Conservation (phyloP, 208 protist species). For the Acanthamoeba sp. region DNA sequence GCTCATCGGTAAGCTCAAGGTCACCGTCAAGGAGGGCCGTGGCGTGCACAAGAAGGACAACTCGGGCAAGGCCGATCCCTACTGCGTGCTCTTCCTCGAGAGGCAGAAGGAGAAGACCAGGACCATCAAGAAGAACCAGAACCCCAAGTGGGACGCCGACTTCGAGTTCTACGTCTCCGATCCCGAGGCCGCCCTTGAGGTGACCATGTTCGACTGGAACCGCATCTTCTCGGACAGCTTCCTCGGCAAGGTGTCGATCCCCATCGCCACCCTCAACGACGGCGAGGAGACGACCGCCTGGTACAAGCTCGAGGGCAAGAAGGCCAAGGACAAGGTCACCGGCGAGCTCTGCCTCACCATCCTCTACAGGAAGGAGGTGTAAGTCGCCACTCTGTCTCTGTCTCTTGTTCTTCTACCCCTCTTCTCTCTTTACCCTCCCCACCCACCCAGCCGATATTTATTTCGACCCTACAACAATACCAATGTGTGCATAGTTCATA, state of each 20-base stretch:
- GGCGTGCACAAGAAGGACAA: constrained; percentile 61
- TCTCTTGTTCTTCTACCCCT: not conserved
- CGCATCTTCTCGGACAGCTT: constrained; percentile 65
- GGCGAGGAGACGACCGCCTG: constrained; percentile 50
- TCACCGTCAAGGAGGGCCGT: constrained; percentile 50
- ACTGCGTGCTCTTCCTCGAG: constrained; percentile 71
- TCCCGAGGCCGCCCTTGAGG: constrained; percentile 44
- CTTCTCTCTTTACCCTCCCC: not conserved
- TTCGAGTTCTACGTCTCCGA: constrained; percentile 73
- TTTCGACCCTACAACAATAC: not conserved
- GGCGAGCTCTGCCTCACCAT: constrained; percentile 60
- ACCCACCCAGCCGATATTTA: constrained; percentile 1
- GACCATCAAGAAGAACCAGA: constrained; percentile 65
- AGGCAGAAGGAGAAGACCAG: constrained; percentile 66
- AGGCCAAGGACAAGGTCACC: constrained; percentile 68
- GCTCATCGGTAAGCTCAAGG: constrained; percentile 54
- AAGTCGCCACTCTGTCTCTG: not conserved
- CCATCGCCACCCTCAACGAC: constrained; percentile 34
- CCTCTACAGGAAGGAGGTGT: constrained; percentile 62
- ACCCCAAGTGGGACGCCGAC: constrained; percentile 68
- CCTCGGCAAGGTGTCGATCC: constrained; percentile 64
- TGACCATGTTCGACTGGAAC: constrained; percentile 69
- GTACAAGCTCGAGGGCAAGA: constrained; percentile 71
- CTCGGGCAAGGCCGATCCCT: constrained; percentile 61
- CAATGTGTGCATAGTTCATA: not conserved